Conservation (phyloP, 805 yeast genomes). For the Spathaspora gorwiae region DNA sequence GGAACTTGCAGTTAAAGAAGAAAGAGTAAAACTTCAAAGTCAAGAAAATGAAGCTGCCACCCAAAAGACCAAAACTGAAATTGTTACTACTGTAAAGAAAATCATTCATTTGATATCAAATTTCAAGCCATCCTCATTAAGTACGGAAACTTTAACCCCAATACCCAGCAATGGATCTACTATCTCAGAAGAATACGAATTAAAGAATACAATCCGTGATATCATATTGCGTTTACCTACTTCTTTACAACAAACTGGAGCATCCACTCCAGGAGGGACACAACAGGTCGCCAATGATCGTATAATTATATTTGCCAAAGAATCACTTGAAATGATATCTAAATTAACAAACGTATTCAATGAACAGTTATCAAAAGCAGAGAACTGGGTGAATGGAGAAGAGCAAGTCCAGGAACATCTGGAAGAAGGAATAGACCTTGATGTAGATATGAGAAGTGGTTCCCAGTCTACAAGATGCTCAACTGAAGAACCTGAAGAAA, state of each 20-base stretch:
- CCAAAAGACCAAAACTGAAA: slow-evolving; percentile 66
- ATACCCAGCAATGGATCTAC: slow-evolving; percentile 7
- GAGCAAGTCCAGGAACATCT: slow-evolving; percentile 12
- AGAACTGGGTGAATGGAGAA: slow-evolving; percentile 65
- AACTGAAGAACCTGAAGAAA: slow-evolving; percentile 6
- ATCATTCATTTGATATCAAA: slow-evolving; percentile 82
- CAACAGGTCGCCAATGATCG: slow-evolving; percentile 47
- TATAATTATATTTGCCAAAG: slow-evolving; percentile 79
- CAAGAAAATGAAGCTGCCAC: slow-evolving; percentile 11
- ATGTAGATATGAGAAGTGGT: neutral
- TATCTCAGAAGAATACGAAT: slow-evolving; percentile 13
- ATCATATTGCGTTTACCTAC: slow-evolving; percentile 69
- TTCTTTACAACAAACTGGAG: slow-evolving; percentile 39
- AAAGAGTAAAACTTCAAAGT: slow-evolving; percentile 13
- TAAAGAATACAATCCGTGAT: slow-evolving; percentile 72
- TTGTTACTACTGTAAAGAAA: slow-evolving; percentile 83
- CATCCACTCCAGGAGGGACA: slow-evolving; percentile 11
- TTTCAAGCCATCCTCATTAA: slow-evolving; percentile 47
- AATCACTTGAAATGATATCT: slow-evolving; percentile 81
- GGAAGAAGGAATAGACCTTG: neutral
- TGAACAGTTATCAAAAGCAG: slow-evolving; percentile 80
- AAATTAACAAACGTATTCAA: slow-evolving; percentile 81
- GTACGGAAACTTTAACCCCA: slow-evolving; percentile 12
- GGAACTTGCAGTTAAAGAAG: slow-evolving; percentile 33
- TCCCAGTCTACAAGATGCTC: slow-evolving; percentile 1